phyloP scores from a whole-genome alignment of 345 rosid genomes.

The Murraya paniculata region DNA sequence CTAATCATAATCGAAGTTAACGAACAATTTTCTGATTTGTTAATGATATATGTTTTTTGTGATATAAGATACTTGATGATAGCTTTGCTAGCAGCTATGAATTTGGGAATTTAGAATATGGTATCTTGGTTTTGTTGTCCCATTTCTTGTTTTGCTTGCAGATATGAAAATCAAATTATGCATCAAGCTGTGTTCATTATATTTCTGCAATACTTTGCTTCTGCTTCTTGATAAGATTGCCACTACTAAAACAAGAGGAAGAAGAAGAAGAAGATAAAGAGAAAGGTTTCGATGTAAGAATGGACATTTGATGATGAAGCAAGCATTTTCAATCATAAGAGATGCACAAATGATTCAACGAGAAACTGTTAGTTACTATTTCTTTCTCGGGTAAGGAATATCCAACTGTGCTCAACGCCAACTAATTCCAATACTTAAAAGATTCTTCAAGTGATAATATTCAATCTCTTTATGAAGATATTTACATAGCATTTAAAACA shows the following conservation, averaged over 20 bases:
- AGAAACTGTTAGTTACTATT: not conserved
- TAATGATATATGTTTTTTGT: too few relatives aligned
- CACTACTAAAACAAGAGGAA: rapidly evolving
- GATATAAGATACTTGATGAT: too few relatives aligned
- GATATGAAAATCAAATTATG: too few relatives aligned
- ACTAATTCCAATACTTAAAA: not conserved
- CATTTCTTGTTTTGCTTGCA: too few relatives aligned
- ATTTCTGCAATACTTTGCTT: too few relatives aligned
- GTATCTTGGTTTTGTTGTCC: too few relatives aligned
- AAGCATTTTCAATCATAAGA: not conserved
- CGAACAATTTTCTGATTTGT: too few relatives aligned
- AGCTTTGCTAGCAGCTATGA: too few relatives aligned
- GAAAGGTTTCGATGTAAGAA: not conserved
- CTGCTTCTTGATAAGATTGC: too few relatives aligned
- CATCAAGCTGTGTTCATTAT: too few relatives aligned
- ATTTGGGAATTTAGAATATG: too few relatives aligned
- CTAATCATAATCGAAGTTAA: too few relatives aligned
- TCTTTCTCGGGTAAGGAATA: not conserved
- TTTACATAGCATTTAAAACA: constrained; percentile 15
- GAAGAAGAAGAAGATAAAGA: not conserved
- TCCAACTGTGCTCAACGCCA: not conserved
- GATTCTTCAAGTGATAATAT: not conserved
- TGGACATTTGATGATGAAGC: not conserved
- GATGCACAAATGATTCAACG: not conserved
- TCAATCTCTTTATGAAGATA: constrained; percentile 6